These are phyloP conservation scores for Solanum virginianum DNA, from an alignment of 257 asterid species.

Conservation along the genomic window DNA sequence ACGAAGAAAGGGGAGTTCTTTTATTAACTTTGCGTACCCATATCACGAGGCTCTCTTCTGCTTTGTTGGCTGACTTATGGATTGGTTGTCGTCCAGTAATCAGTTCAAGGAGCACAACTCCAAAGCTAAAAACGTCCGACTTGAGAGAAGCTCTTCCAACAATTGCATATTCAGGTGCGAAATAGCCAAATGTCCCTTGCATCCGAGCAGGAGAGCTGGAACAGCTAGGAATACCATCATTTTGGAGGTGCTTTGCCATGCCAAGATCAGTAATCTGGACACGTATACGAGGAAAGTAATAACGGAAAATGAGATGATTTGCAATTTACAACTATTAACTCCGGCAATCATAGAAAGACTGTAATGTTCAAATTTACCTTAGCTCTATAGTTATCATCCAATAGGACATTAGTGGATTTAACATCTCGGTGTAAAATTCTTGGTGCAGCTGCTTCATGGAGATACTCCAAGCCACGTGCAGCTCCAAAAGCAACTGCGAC, in stretches of 20 bases:
- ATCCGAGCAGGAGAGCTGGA: slow-evolving; percentile 85
- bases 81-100: slow-evolving; percentile 82
- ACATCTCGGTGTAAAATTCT: slow-evolving; percentile 95
- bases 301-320: not conserved
- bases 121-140: slow-evolving; percentile 97
- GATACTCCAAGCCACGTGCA: slow-evolving; percentile 97
- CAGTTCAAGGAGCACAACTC: slow-evolving; percentile 93
- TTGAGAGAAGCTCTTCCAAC: slow-evolving; percentile 78
- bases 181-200: slow-evolving; percentile 98
- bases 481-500: slow-evolving; percentile 88
- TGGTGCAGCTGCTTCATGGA: slow-evolving; percentile 98
- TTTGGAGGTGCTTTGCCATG: slow-evolving; percentile 82
- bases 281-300: not conserved
- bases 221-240: slow-evolving; percentile 57
- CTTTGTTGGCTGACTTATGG: slow-evolving; percentile 40
- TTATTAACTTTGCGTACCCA: slow-evolving; percentile 48
- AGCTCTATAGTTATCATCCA: slow-evolving; percentile 87
- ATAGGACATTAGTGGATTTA: slow-evolving; percentile 81
- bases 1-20: not conserved
- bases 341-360: not conserved
- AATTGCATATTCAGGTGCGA: slow-evolving; percentile 91
- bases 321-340: not conserved
- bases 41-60: slow-evolving; percentile 77
- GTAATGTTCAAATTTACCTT: slow-evolving; percentile 34
- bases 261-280: slow-evolving; percentile 95